These are phyloP conservation scores for Saccharomyces paradoxus DNA, from an alignment of 805 yeast species.

Conservation along the genomic window DNA sequence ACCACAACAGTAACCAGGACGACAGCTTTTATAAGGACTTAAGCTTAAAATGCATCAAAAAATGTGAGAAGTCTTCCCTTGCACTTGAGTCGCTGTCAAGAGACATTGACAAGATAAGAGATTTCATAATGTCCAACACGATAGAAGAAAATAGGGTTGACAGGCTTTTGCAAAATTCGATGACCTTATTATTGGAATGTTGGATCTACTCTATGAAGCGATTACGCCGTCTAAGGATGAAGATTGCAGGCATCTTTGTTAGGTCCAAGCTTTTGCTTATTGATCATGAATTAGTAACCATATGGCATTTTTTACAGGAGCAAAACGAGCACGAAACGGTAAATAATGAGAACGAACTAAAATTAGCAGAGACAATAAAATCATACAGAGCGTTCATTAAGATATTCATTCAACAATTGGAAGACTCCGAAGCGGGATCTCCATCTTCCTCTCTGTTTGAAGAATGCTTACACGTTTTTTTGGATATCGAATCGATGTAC, in stretches of 20 bases:
- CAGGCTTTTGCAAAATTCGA: constrained; percentile 37
- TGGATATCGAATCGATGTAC: constrained; percentile 69
- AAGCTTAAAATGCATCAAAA: constrained; percentile 44
- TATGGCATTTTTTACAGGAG: constrained; percentile 19
- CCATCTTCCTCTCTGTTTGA: constrained; percentile 51
- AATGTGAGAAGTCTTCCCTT: constrained; percentile 35
- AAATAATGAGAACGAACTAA: constrained; percentile 14
- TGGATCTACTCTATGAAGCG: constrained; percentile 19
- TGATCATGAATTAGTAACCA: constrained; percentile 50
- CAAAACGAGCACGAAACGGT: constrained; percentile 9
- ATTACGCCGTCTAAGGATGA: constrained; percentile 29
- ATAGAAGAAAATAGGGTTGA: constrained; percentile 16
- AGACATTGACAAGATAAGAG: constrained; percentile 11
- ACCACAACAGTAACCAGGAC: constrained; percentile 1
- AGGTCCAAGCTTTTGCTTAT: constrained; percentile 58
- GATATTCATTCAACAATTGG: constrained; percentile 49
- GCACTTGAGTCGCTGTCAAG: constrained; percentile 13
- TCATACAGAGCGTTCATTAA: constrained; percentile 55
- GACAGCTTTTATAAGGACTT: constrained; percentile 45
- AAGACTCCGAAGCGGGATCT: constrained; percentile 39
- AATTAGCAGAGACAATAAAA: constrained; percentile 36
- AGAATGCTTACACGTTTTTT: constrained; percentile 59
- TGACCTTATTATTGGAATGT: constrained; percentile 29
- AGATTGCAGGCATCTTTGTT: constrained; percentile 51
- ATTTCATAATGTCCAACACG: constrained; percentile 28